Evolutionary conservation across 2,329 filamentous ascomycete genomes (phyloP), one percentile per base, ranked within the genome.

Genomic region (Scytalidium lignicola): DNA sequence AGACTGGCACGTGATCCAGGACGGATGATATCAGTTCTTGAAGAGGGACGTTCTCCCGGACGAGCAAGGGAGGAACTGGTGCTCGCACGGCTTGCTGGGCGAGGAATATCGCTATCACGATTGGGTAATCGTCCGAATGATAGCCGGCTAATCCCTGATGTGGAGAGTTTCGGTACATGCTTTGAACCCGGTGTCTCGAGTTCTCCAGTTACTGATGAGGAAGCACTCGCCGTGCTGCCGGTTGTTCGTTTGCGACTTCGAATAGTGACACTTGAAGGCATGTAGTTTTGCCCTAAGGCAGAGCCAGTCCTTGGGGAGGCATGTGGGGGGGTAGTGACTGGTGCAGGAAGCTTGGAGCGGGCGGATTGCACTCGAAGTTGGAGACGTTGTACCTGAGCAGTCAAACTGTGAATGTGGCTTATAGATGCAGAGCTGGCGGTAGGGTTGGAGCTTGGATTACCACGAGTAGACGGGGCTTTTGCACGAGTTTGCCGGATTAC

Each of bases 371-470:
- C 92, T 41, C 93, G 82, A 55, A 93, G 89, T 67, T 97, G 93
- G 53, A 99, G 83, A 58, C 90, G 88, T 69, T 96, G 90, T 90
- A 97, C 96, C 70, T 97, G 93, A 22, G 90, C 91, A 51, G 95
- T 96, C 56, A 99, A 83, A 23, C 86, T 87, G 55, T 92, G 89
- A 62, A 99, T 95, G 66, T 99, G 93, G 57, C 88, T 87, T 44
- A 99, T 80, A 2, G 93, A 97, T 54, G 74, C 82, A 53, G 76
- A 83, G 32, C 12, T 37, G 15, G 32, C n/a, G 4, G 32, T 5
- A 17, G 7, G 32, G n/a, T n/a, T 37, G 32, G 32, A 13, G 47
- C 75, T 73, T 21, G 80, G 77, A 37, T 82, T 17, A 3, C 61
- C 61, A 21, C 62, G 59, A 45, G 63, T 66, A 52, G 65, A 67